A percentile compares a stretch with the other conserved stretches of the same genome.
phyloP scores from a whole-genome alignment of 441 rosid species.

The Populus hybrid region DNA sequence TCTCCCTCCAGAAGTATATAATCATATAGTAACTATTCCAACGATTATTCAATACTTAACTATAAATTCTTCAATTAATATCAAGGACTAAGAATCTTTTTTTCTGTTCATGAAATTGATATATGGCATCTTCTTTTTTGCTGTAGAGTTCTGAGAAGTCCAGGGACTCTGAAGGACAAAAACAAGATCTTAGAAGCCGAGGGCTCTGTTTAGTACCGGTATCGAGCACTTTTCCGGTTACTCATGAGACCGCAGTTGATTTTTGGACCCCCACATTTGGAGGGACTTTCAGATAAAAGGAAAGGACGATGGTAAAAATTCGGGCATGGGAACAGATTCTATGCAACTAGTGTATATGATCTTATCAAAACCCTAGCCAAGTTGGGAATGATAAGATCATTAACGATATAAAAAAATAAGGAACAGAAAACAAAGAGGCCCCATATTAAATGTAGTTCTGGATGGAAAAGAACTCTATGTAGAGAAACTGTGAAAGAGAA shows the following conservation, averaged over 20 bases:
- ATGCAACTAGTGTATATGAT: conserved; percentile 23
- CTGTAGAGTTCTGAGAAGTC: conserved; percentile 55
- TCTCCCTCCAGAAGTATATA: background rate
- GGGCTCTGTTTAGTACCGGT: conserved; percentile 90
- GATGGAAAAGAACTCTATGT: background rate
- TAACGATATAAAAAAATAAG: conserved; percentile 13
- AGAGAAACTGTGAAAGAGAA: conserved; percentile 5
- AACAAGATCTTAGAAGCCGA: conserved; percentile 82
- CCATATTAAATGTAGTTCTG: conserved; percentile 17
- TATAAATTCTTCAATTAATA: too few species aligned
- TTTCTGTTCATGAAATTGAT: background rate
- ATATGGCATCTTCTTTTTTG: background rate
- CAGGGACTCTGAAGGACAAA: conserved; percentile 57
- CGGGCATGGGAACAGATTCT: conserved; percentile 28
- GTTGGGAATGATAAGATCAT: conserved; percentile 31
- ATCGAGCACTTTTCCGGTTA: conserved; percentile 86
- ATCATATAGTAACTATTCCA: background rate
- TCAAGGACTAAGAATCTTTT: background rate
- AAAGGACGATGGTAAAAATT: conserved; percentile 2
- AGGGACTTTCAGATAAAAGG: conserved; percentile 76
- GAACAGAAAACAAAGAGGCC: conserved; percentile 8
- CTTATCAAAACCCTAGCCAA: conserved; percentile 41
- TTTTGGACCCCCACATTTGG: conserved; percentile 96
- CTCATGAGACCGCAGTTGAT: conserved; percentile 79
- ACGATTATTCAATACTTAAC: background rate